Evolutionary conservation across 1,284 basidiomycete genomes (phyloP).

Genomic region (Ustilago trichophora): DNA sequence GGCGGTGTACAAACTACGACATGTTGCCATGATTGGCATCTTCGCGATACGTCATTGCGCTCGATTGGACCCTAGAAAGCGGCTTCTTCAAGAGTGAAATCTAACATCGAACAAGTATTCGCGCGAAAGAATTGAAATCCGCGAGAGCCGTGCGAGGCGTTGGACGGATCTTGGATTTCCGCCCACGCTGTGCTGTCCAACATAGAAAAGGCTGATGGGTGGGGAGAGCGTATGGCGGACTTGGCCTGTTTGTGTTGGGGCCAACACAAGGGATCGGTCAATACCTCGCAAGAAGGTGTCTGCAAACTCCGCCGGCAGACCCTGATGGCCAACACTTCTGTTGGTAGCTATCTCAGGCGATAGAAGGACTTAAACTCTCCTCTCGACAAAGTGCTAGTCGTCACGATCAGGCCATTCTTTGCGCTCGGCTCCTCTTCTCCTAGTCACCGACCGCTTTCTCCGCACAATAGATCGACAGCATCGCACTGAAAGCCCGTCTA

Average conservation of each 20-base stretch:
- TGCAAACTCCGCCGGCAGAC: constrained; percentile 1
- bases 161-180: neutral
- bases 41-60: constrained; percentile 12
- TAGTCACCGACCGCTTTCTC: neutral
- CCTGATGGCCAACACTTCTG: neutral
- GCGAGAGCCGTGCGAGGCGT: neutral
- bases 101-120: neutral
- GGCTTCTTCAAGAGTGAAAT: neutral
- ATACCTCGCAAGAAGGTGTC: no score
- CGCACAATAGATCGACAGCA: neutral
- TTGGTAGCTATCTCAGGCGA: neutral
- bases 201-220: neutral
- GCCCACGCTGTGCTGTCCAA: constrained; percentile 9
- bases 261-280: constrained; percentile 1
- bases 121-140: neutral
- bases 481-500: neutral
- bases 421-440: neutral
- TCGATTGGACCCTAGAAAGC: constrained; percentile 3
- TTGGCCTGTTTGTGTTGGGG: neutral
- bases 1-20: neutral
- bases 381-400: neutral
- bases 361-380: neutral
- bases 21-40: neutral
- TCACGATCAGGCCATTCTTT: neutral
- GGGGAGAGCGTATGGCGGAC: neutral